Evolutionary conservation across 2,329 filamentous ascomycete genomes (phyloP), one percentile per base, ranked within the genome.

Genomic region (Pezicula rhizophila): DNA sequence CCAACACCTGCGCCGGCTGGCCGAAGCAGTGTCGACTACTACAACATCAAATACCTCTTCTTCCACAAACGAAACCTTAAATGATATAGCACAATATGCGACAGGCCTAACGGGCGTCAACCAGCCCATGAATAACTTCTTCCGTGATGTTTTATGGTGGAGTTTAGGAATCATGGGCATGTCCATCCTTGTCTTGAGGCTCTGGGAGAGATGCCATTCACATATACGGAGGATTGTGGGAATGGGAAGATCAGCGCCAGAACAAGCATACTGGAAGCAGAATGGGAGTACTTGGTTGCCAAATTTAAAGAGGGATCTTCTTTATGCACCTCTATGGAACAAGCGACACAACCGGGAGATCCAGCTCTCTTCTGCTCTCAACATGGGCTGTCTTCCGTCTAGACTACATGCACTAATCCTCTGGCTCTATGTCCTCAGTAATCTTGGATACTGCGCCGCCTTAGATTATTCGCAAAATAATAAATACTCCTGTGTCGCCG

Each of bases 261-360:
- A 72, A 58, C 81, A 85, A 59, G 64, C 60, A 38, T 85, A 81
- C 65, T 85, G 80, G 79, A 77, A 72, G 56, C 60, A 63, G 18
- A 72, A 77, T 12, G 77, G 80, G 60, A 80, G 72, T 72, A 70
- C 68, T 49, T 80, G 77, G 77, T 79, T 81, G 73, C 80, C 81
- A 11, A 68, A 68, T 51, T 57, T 85, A 57, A 85, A 85, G 70
- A 80, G 77, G 63, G 68, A 83, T 55, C 59, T 86, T 49, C 70
- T 78, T 42, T 81, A 85, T 57, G 81, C 83, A 1, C 83, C 83
- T 2, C 66, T 87, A 20, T 77, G 76, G 67, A 77, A 69, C 12
- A 85, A 84, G 61, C 77, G 82, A 42, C 83, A 86, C 66, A 85
- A 85, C 68, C 73, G 80, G 59, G 82, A 86, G 64, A 75, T 86